Evolutionary conservation across 2,329 filamentous ascomycete species (phyloP).

Genomic region (Fusarium udum): DNA sequence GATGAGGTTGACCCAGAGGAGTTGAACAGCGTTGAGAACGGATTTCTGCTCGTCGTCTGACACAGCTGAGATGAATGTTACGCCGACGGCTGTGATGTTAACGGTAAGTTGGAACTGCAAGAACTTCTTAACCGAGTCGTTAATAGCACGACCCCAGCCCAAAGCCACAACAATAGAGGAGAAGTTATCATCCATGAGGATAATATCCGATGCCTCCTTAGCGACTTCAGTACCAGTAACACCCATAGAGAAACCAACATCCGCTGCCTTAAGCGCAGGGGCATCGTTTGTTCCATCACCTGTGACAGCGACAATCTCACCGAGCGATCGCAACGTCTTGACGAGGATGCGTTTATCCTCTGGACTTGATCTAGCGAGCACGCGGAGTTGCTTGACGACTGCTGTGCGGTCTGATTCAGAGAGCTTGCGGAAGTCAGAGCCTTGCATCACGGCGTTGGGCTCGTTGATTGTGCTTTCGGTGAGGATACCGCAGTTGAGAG

Average conservation of each 20-base stretch:
- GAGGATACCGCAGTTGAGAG: slow-evolving; percentile 54
- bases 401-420: slow-evolving; percentile 58
- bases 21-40: slow-evolving; percentile 72
- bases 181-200: slow-evolving; percentile 74
- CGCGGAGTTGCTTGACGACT: slow-evolving; percentile 70
- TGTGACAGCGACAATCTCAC: slow-evolving; percentile 73
- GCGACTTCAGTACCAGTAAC: slow-evolving; percentile 71
- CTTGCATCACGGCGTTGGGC: slow-evolving; percentile 58
- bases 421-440: slow-evolving; percentile 65
- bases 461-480: slow-evolving; percentile 68
- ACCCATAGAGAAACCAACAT: slow-evolving; percentile 75
- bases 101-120: slow-evolving; percentile 76
- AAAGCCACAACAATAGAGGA: slow-evolving; percentile 72
- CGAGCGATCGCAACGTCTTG: slow-evolving; percentile 69
- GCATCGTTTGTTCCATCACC: slow-evolving; percentile 75
- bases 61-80: slow-evolving; percentile 72
- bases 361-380: slow-evolving; percentile 74
- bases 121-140: slow-evolving; percentile 74
- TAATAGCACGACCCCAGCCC: slow-evolving; percentile 73
- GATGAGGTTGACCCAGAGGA: slow-evolving; percentile 75
- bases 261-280: slow-evolving; percentile 71
- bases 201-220: slow-evolving; percentile 73
- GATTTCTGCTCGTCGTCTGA: slow-evolving; percentile 62
- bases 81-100: slow-evolving; percentile 73
- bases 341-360: slow-evolving; percentile 76